Evolutionary conservation across 2,329 filamentous ascomycete species (phyloP).

Genomic region (Sporothrix curviconia): DNA sequence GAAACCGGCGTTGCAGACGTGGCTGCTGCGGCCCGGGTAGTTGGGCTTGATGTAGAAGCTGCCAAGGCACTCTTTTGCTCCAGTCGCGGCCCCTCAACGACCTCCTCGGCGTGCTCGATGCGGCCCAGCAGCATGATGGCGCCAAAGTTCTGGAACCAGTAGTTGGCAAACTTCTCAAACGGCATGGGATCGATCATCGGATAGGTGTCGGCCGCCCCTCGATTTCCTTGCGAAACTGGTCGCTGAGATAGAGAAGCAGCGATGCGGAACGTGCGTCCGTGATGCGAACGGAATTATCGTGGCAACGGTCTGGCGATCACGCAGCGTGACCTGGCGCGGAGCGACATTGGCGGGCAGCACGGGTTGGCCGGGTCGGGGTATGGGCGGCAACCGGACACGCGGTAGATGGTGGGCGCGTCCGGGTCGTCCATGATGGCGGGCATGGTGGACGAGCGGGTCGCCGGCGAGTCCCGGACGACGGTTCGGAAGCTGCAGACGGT

Average conservation of each 20-base stretch:
- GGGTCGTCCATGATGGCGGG: conserved; percentile 76
- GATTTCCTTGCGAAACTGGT: conserved; percentile 84
- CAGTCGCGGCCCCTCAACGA: conserved; percentile 61
- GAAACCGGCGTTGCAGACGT: conserved; percentile 82
- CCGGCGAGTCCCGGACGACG: not conserved
- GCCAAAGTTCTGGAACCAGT: conserved; percentile 89
- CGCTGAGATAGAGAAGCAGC: conserved; percentile 69
- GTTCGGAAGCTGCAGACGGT: not conserved
- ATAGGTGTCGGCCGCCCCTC: conserved; percentile 87
- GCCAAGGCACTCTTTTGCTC: conserved; percentile 72
- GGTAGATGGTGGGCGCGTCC: conserved; percentile 61
- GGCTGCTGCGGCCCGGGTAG: conserved; percentile 83
- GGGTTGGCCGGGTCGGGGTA: conserved; percentile 55
- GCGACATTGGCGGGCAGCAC: conserved; percentile 62
- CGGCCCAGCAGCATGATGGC: conserved; percentile 81
- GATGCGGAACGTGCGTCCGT: conserved; percentile 68
- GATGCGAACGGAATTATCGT: conserved; percentile 78
- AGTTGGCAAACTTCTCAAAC: conserved; percentile 66
- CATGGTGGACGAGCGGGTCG: conserved; percentile 40
- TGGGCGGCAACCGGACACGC: conserved; percentile 59
- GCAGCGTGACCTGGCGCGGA: conserved; percentile 71
- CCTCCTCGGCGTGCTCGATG: conserved; percentile 54
- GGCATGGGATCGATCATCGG: conserved; percentile 75
- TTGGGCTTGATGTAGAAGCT: conserved; percentile 95
- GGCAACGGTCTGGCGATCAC: conserved; percentile 76